Evolutionary conservation across 2,329 filamentous ascomycete genomes (phyloP).

Genomic region (Ceratocystis albifundus): DNA sequence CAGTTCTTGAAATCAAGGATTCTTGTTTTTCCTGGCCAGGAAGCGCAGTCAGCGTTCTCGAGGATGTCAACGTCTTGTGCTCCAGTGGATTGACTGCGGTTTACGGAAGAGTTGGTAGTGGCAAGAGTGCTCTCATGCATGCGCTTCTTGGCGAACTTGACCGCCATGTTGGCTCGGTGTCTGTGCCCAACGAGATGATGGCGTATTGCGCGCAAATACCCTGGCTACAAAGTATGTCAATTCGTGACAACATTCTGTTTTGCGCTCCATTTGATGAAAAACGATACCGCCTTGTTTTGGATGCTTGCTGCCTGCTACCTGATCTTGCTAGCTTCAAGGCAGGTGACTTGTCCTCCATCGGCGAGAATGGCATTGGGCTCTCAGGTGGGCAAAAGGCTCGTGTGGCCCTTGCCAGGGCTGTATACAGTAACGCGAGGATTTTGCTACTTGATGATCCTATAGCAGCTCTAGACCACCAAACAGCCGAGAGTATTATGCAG

Average conservation of each 20-base stretch:
- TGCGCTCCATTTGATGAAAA: conserved; percentile 43
- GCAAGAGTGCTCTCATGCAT: conserved; percentile 50
- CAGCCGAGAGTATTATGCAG: conserved; percentile 50
- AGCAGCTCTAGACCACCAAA: conserved; percentile 51
- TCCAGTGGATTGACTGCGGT: conserved; percentile 43
- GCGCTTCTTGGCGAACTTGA: conserved; percentile 55
- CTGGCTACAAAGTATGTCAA: conserved; percentile 55
- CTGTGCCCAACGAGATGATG: conserved; percentile 40
- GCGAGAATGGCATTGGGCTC: conserved; percentile 51
- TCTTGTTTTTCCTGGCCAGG: conserved; percentile 76
- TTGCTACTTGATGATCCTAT: conserved; percentile 53
- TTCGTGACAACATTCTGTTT: conserved; percentile 54
- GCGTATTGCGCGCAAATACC: conserved; percentile 50
- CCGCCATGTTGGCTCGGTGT: conserved; percentile 42
- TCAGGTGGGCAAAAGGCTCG: conserved; percentile 54
- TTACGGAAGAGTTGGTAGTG: conserved; percentile 48
- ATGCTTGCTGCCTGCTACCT: conserved; percentile 47
- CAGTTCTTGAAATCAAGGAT: conserved; percentile 43
- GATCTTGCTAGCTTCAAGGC: conserved; percentile 46
- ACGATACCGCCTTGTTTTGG: conserved; percentile 48
- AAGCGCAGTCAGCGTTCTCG: conserved; percentile 39
- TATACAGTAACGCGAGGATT: conserved; percentile 47
- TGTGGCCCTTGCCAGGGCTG: conserved; percentile 50
- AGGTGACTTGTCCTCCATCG: conserved; percentile 48
- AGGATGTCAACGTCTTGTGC: conserved; percentile 38